Conservation (phyloP, 1,284 basidiomycete species). For the Trametes versicolor region DNA sequence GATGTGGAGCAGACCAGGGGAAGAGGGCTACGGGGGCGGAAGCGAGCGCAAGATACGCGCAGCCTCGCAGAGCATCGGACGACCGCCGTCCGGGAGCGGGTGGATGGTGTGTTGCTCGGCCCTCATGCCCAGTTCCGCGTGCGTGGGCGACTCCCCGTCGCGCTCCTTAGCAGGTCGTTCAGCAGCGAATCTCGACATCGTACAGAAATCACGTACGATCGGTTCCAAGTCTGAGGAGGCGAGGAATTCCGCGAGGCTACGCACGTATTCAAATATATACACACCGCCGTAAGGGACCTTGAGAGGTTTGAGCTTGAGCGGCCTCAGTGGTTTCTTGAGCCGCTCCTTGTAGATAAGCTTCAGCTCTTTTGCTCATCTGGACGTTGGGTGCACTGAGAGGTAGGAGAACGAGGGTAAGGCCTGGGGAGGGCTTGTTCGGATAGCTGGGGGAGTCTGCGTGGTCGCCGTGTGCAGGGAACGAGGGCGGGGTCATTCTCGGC, state of each 20-base stretch:
- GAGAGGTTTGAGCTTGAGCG: conserved; percentile 78
- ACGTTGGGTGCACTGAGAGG: conserved; percentile 48
- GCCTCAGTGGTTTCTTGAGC: conserved; percentile 52
- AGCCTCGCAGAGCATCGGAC: conserved; percentile 48
- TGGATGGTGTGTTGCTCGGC: conserved; percentile 68
- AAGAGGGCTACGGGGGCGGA: too few species aligned
- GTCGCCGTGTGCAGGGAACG: conserved; percentile 36
- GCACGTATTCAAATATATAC: conserved; percentile 75
- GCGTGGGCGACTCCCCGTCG: conserved; percentile 23
- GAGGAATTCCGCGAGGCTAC: conserved; percentile 79
- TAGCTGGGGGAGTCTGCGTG: conserved; percentile 35
- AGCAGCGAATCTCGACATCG: not conserved
- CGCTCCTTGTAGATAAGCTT: conserved; percentile 38
- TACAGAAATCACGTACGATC: conserved; percentile 26
- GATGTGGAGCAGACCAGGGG: too few species aligned
- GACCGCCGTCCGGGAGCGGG: conserved; percentile 66
- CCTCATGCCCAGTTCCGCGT: conserved; percentile 56
- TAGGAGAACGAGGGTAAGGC: conserved; percentile 48
- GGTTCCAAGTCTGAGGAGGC: conserved; percentile 39
- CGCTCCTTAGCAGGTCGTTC: conserved; percentile 15
- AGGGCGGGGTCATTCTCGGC: conserved; percentile 39
- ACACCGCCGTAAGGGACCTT: conserved; percentile 78
- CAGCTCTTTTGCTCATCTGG: conserved; percentile 45
- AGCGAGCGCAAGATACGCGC: too few species aligned
- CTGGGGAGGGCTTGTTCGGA: conserved; percentile 37